Evolutionary conservation across 2,329 filamentous ascomycete genomes (phyloP).

Genomic region (Diaporthe australafricana): DNA sequence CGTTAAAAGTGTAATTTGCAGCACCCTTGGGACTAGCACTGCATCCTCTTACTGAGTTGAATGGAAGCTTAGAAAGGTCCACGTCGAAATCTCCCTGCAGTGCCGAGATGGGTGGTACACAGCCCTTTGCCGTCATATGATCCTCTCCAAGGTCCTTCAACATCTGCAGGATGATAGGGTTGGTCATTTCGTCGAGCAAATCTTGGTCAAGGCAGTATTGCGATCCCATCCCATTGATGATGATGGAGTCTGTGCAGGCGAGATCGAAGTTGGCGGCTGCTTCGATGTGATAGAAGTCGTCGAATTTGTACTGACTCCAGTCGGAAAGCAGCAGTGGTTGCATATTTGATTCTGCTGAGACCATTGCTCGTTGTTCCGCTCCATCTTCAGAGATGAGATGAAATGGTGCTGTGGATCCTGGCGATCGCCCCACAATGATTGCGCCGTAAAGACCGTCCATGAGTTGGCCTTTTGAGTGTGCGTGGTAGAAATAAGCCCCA

Average conservation of each 20-base stretch:
- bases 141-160: slow-evolving; percentile 11
- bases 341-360: neutral
- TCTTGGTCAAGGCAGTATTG: neutral
- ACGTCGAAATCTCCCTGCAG: slow-evolving; percentile 16
- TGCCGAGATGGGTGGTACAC: slow-evolving; percentile 3
- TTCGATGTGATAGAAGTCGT: neutral
- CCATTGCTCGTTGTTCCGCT: neutral
- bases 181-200: neutral
- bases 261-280: slow-evolving; percentile 8
- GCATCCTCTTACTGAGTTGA: slow-evolving; percentile 1
- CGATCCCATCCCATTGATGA: slow-evolving; percentile 3
- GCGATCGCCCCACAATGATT: neutral
- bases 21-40: neutral
- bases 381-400: neutral
- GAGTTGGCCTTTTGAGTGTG: slow-evolving; percentile 2
- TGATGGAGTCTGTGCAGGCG: slow-evolving; percentile 10
- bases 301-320: slow-evolving; percentile 3
- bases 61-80: neutral
- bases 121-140: neutral
- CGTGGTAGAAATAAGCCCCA: slow-evolving; percentile 9
- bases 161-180: neutral
- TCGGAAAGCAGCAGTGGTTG: neutral
- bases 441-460: slow-evolving; percentile 6
- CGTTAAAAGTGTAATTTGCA: neutral
- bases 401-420: neutral